Evolutionary conservation across 768 basidiomycete genomes (phyloP), one percentile per base, ranked within the genome.

Genomic region (Polyporus arcularius): DNA sequence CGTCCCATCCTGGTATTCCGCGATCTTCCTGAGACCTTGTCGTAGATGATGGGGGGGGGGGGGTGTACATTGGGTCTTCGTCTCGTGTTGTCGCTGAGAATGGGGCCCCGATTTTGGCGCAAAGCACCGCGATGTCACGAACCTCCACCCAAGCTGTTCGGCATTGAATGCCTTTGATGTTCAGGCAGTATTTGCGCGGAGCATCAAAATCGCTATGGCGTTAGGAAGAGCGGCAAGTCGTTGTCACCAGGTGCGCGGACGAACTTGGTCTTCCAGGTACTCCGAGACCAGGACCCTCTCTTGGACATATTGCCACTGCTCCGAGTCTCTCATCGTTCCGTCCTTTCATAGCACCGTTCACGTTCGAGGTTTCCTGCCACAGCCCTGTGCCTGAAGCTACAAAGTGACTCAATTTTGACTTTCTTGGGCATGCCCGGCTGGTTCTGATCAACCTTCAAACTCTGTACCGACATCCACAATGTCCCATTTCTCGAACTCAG

Each of bases 101-200:
- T 1, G 67, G 58, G 4, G 78, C 76, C 0, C 77, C 76, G 26
- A 78, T 58, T 46, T 75, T 68, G 55, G 71, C 71, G 68, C 71
- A 71, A 49, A 70, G 65, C 0, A 48, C 26, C 53, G 71, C 76
- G 53, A 87, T 80, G 54, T 85, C 80, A 1, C 79, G 80, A 60
- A 76, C 80, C 56, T 85, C 83, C 58, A 85, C 67, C 79, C 80
- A 82, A 46, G 77, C 74, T 4, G 82, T 83, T 60, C 71, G 76
- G 70, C 80, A 80, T 1, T 76, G 67, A 14, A 79, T 43, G 21
- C 68, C 68, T 61, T 82, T 80, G 69, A 73, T 72, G 59, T 79
- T 78, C 50, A 79, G 65, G 7, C 74, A 74, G 53, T 58, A 63
- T 16, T 66, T 71, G 46, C 2, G n/a, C 2, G 4, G 18, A 6